Percentiles rank a stretch among this genome's conserved stretches.
Conservation (phyloP, 805 yeast species). For the Ogataea pilisensis region DNA sequence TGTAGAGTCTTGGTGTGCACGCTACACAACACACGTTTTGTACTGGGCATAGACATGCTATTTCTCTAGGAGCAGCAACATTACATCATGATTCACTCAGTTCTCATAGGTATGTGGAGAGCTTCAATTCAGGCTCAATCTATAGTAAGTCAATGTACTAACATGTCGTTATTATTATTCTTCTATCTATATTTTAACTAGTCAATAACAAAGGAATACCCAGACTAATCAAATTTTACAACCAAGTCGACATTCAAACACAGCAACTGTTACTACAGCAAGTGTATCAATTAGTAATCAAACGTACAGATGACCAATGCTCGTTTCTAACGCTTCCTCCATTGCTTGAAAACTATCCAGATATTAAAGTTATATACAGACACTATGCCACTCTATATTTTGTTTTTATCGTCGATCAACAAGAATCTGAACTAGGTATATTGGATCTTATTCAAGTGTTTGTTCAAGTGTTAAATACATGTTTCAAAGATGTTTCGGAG, state of each 20-base stretch:
- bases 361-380: slow-evolving; percentile 84
- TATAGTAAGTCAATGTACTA: too few relatives aligned
- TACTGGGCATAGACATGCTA: background rate
- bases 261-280: slow-evolving; percentile 79
- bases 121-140: too few relatives aligned
- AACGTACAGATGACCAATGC: slow-evolving; percentile 71
- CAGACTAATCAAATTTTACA: slow-evolving; percentile 83
- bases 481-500: slow-evolving; percentile 93
- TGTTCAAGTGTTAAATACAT: slow-evolving; percentile 89
- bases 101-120: slow-evolving; percentile 63
- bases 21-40: background rate
- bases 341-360: slow-evolving; percentile 57
- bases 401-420: slow-evolving; percentile 93
- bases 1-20: too few relatives aligned
- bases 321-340: slow-evolving; percentile 91
- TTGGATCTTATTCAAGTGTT: slow-evolving; percentile 93
- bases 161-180: too few relatives aligned
- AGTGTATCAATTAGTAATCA: slow-evolving; percentile 71
- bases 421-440: slow-evolving; percentile 91
- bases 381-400: slow-evolving; percentile 95
- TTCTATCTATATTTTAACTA: slow-evolving; percentile 27
- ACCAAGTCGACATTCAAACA: slow-evolving; percentile 81
- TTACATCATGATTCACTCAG: slow-evolving; percentile 75
- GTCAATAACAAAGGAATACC: slow-evolving; percentile 91
- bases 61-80: too few relatives aligned